Conservation (phyloP, 805 yeast species). For the Tetrapisispora iriomotensis region DNA sequence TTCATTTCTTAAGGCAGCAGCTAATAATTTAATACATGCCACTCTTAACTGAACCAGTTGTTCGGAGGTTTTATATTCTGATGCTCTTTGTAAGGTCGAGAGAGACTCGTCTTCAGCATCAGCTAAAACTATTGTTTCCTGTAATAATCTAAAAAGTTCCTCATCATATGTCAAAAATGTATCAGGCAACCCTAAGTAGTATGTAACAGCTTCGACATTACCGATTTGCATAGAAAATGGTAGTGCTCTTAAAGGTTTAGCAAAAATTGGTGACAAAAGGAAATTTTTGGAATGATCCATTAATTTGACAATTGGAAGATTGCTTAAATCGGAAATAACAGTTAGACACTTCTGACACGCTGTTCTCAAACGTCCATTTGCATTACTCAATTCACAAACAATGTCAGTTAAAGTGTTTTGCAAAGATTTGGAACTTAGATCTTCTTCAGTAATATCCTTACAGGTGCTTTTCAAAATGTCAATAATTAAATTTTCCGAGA, state of each 20-base stretch:
- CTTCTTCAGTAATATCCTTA: slow-evolving; percentile 46
- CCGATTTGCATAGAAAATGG: slow-evolving; percentile 99
- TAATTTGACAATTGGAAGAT: slow-evolving; percentile 59
- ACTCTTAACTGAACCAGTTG: slow-evolving; percentile 82
- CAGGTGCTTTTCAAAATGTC: slow-evolving; percentile 60
- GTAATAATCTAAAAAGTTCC: slow-evolving; percentile 70
- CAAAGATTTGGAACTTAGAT: slow-evolving; percentile 56
- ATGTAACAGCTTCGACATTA: slow-evolving; percentile 93
- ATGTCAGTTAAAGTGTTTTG: slow-evolving; percentile 78
- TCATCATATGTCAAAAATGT: slow-evolving; percentile 81
- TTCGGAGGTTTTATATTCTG: slow-evolving; percentile 80
- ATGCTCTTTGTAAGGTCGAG: slow-evolving; percentile 74
- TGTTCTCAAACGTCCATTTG: slow-evolving; percentile 71
- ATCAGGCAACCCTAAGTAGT: slow-evolving; percentile 70
- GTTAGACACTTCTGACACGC: slow-evolving; percentile 66
- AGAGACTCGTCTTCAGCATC: slow-evolving; percentile 97
- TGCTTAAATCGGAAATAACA: slow-evolving; percentile 59
- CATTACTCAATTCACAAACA: slow-evolving; percentile 86
- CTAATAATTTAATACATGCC: slow-evolving; percentile 74
- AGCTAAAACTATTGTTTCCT: slow-evolving; percentile 87
- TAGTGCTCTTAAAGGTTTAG: slow-evolving; percentile 89
- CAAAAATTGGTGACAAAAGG: slow-evolving; percentile 85
- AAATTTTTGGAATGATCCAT: slow-evolving; percentile 77
- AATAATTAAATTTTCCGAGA: slow-evolving; percentile 60
- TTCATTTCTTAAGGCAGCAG: slow-evolving; percentile 75